Evolutionary conservation across 1,284 basidiomycete genomes (phyloP), one percentile per base, ranked within the genome.

Genomic region (Cutaneotrichosporon cavernicola): DNA sequence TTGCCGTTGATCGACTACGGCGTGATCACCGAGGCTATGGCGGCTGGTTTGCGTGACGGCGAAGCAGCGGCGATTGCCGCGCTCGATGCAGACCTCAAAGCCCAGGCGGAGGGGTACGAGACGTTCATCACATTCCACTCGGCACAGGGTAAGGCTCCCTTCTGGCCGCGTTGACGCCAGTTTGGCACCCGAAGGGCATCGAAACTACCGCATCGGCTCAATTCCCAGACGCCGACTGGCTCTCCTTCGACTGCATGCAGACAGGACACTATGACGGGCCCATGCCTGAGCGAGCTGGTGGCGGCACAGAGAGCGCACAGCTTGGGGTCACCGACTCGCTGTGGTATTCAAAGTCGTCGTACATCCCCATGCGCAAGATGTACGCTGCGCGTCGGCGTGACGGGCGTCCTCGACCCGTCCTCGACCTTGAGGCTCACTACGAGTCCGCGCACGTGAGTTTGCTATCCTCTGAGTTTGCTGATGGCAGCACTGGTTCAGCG

Each of bases 341-440:
- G 21, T 69, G 67, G 67, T 30, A 56, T 21, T 47, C 67, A 3
- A 26, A 18, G 18, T 50, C 51, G 10, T 56, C 56, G 49, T 67
- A 63, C 51, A 50, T 46, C 50, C 63, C 55, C 51, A 60, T 70
- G 21, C 64, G 66, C 13, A 49, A 62, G 47, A 68, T 70, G 38
- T 56, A 56, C 40, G 56, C 38, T 31, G 30, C 53, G n/a, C 32
- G 11, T 4, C 53, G 53, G n/a, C 59, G 40, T n/a, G 62, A 65
- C 18, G 66, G 68, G 21, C 51, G 38, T 3, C 50, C 51, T 9
- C 38, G 67, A 5, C 67, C 67, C 6, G 64, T 70, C 21, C 56
- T 72, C 9, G 67, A 72, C 55, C 38, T 72, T n/a, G 70, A 72
- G 60, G 49, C 63, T 10, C 70, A 72, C 26, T 72, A 70, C 31